phyloP scores from a whole-genome alignment of 805 yeast genomes.

The Spathaspora gorwiae region DNA sequence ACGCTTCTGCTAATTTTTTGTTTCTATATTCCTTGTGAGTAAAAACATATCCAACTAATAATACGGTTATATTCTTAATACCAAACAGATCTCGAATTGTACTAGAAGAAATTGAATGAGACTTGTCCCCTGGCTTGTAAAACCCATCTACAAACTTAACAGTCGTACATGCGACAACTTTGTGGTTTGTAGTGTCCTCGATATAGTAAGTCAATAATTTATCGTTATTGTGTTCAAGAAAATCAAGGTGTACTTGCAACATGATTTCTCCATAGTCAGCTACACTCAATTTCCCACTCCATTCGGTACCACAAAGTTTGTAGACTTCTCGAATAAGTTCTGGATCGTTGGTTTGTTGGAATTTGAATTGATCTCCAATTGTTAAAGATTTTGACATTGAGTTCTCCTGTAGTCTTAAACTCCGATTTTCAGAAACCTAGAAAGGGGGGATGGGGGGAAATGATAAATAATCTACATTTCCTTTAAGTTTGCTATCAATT shows the following conservation, averaged over 20 bases:
- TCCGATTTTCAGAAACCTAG: too few species aligned
- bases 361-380: neutral
- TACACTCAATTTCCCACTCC: constrained; percentile 15
- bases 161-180: constrained; percentile 17
- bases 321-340: constrained; percentile 17
- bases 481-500: too few species aligned
- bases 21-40: constrained; percentile 21
- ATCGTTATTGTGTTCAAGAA: constrained; percentile 10
- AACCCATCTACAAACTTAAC: constrained; percentile 24
- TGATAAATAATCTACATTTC: too few species aligned
- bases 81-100: constrained; percentile 32
- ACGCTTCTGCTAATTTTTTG: constrained; percentile 24
- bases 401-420: too few species aligned
- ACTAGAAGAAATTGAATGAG: constrained; percentile 19
- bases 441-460: too few species aligned
- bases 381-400: too few species aligned
- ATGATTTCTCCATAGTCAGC: constrained; percentile 20
- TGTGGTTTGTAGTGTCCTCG: constrained; percentile 16
- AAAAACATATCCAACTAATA: constrained; percentile 24
- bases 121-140: constrained; percentile 23
- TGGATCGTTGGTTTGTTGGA: constrained; percentile 18
- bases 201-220: constrained; percentile 23
- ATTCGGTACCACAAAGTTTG: constrained; percentile 19
- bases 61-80: constrained; percentile 24
- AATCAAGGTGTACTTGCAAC: constrained; percentile 4